Evolutionary conservation across 2,329 filamentous ascomycete species (phyloP).

Genomic region (Sordariomycetes sp.): DNA sequence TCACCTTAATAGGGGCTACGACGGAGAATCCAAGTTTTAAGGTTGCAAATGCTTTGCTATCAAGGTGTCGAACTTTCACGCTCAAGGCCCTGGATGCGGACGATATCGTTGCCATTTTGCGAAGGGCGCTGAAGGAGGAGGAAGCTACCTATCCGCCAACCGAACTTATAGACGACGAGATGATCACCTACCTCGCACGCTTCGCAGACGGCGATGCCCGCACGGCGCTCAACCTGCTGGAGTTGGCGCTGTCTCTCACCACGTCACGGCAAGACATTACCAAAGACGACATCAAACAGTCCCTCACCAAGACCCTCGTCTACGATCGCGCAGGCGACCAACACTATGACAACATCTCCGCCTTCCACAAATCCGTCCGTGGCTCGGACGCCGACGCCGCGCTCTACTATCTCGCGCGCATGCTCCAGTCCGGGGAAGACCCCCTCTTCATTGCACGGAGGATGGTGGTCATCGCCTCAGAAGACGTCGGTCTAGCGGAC

Average conservation of each 20-base stretch:
- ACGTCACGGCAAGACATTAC: slow-evolving; percentile 50
- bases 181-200: slow-evolving; percentile 72
- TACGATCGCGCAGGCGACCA: slow-evolving; percentile 94
- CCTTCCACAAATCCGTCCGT: slow-evolving; percentile 91
- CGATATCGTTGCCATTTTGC: slow-evolving; percentile 64
- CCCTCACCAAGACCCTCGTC: slow-evolving; percentile 84
- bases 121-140: slow-evolving; percentile 63
- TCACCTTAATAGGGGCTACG: slow-evolving; percentile 89
- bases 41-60: slow-evolving; percentile 77
- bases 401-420: slow-evolving; percentile 89
- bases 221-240: slow-evolving; percentile 84
- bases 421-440: slow-evolving; percentile 93
- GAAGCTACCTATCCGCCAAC: slow-evolving; percentile 28
- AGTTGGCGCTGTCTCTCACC: slow-evolving; percentile 70
- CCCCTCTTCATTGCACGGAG: slow-evolving; percentile 85
- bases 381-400: slow-evolving; percentile 80
- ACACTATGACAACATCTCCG: slow-evolving; percentile 95
- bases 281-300: slow-evolving; percentile 66
- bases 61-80: slow-evolving; percentile 85
- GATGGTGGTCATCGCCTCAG: slow-evolving; percentile 89
- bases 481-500: slow-evolving; percentile 88
- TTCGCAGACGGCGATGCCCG: slow-evolving; percentile 91
- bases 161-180: slow-evolving; percentile 63
- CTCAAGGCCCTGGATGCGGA: slow-evolving; percentile 64
- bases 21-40: slow-evolving; percentile 97